phyloP scores from a whole-genome alignment of 371 early-diverging fungal genomes.

The Nematocida sp. region DNA sequence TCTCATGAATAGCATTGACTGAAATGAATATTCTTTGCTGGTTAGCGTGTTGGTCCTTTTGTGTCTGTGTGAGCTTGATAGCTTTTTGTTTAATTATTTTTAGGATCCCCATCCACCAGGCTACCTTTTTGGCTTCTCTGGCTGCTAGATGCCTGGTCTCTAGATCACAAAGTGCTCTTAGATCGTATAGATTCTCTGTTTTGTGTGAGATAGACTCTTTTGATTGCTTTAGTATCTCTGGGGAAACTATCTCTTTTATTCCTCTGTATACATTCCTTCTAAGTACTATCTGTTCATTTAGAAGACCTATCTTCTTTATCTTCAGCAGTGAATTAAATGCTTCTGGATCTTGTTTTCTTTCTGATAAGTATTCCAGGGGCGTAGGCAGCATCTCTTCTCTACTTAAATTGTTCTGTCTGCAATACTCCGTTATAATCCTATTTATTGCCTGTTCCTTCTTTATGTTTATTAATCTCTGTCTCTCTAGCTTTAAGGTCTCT shows the following conservation, averaged over 20 bases:
- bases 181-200: conserved; percentile 41
- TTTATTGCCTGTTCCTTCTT: conserved; percentile 11
- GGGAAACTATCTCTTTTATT: conserved; percentile 39
- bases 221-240: conserved; percentile 13
- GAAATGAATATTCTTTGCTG: conserved; percentile 48
- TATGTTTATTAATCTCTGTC: conserved; percentile 2
- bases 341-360: neutral
- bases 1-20: conserved; percentile 43
- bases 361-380: conserved; percentile 13
- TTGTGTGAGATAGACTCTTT: conserved; percentile 22
- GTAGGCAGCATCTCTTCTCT: conserved; percentile 2
- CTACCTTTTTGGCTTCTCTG: conserved; percentile 41
- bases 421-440: conserved; percentile 7
- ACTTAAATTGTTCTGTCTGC: neutral
- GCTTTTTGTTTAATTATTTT: conserved; percentile 23
- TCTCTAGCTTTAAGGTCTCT: conserved; percentile 38
- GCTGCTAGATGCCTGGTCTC: conserved; percentile 44
- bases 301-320: conserved; percentile 26
- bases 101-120: conserved; percentile 31
- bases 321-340: conserved; percentile 30
- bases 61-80: conserved; percentile 9
- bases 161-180: conserved; percentile 22
- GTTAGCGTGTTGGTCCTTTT: conserved; percentile 39
- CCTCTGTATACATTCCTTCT: conserved; percentile 40
- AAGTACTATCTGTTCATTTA: conserved; percentile 27